Evolutionary conservation across 2,329 filamentous ascomycete species (phyloP).

Genomic region (Pseudogymnoascus sp.): DNA sequence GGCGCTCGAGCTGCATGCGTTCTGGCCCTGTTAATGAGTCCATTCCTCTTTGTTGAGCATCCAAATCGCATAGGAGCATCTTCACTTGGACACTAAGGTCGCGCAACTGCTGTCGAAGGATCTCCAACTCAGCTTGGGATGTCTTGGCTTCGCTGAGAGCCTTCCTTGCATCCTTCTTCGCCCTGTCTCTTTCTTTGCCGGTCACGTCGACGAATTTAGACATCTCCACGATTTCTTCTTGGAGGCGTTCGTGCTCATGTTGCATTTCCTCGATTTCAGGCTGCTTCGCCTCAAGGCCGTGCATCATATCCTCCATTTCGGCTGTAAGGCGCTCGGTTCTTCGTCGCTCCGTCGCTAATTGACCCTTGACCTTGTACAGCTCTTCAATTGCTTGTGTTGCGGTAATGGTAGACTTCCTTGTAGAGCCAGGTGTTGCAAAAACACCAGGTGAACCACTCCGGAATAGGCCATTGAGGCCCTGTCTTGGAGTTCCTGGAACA

Average conservation of each 20-base stretch:
- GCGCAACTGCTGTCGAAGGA: constrained; percentile 78
- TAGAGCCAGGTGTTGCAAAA: constrained; percentile 53
- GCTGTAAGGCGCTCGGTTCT: constrained; percentile 66
- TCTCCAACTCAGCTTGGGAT: constrained; percentile 61
- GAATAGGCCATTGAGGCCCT: constrained; percentile 43
- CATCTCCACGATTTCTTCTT: constrained; percentile 75
- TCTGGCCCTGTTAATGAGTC: constrained; percentile 66
- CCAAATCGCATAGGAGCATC: constrained; percentile 79
- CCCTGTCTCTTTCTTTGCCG: constrained; percentile 70
- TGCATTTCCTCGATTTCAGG: constrained; percentile 85
- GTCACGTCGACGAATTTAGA: constrained; percentile 78
- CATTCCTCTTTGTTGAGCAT: constrained; percentile 72
- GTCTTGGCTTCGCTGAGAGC: constrained; percentile 65
- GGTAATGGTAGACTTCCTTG: constrained; percentile 49
- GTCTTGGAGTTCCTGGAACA: constrained; percentile 52
- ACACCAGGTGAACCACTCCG: constrained; percentile 48
- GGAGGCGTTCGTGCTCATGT: constrained; percentile 71
- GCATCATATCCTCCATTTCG: constrained; percentile 78
- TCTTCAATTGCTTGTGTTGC: constrained; percentile 59
- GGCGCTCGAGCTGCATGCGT: constrained; percentile 65
- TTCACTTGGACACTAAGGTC: constrained; percentile 88
- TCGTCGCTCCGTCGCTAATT: constrained; percentile 67
- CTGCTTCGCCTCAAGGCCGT: constrained; percentile 74
- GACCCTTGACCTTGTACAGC: constrained; percentile 60
- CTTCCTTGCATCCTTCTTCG: constrained; percentile 71